Evolutionary conservation across 352 stramenopile species (phyloP).

Genomic region (Phytophthora tentaculata): DNA sequence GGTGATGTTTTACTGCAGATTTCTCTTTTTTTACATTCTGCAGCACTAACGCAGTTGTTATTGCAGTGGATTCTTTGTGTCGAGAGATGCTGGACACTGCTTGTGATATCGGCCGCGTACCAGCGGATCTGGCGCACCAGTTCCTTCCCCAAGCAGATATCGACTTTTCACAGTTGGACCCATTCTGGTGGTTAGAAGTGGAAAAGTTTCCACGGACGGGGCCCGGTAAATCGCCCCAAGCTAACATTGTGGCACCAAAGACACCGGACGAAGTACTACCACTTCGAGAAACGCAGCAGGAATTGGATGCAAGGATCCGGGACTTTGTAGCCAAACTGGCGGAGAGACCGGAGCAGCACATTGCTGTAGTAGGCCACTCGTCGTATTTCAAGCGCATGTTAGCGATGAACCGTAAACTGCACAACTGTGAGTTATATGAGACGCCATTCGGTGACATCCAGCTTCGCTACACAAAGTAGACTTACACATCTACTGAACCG

Average conservation of each 20-base stretch:
- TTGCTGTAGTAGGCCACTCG: slow-evolving; percentile 84
- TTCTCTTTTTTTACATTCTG: background rate
- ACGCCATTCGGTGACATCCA: slow-evolving; percentile 33
- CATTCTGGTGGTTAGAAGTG: slow-evolving; percentile 71
- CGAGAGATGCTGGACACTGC: slow-evolving; percentile 88
- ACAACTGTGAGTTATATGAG: slow-evolving; percentile 81
- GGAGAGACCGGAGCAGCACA: slow-evolving; percentile 70
- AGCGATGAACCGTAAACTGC: slow-evolving; percentile 76
- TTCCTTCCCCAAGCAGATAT: slow-evolving; percentile 39
- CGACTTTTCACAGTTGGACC: slow-evolving; percentile 55
- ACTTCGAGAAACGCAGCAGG: slow-evolving; percentile 58
- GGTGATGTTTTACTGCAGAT: slow-evolving; percentile 27
- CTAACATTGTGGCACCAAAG: slow-evolving; percentile 34
- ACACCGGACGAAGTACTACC: slow-evolving; percentile 56
- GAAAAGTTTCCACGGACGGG: slow-evolving; percentile 37
- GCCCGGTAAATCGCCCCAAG: slow-evolving; percentile 27
- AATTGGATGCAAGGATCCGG: slow-evolving; percentile 74
- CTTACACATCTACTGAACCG: background rate
- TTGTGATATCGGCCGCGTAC: slow-evolving; percentile 79
- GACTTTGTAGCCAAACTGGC: slow-evolving; percentile 60
- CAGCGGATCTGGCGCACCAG: slow-evolving; percentile 45
- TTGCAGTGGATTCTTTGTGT: slow-evolving; percentile 71
- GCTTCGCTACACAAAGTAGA: slow-evolving; percentile 20
- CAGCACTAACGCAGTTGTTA: slow-evolving; percentile 2
- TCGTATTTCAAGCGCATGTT: slow-evolving; percentile 89